These are phyloP conservation scores for Wickerhamomyces sp. DNA, from an alignment of 1,139 yeast genomes.

Conservation along the genomic window DNA sequence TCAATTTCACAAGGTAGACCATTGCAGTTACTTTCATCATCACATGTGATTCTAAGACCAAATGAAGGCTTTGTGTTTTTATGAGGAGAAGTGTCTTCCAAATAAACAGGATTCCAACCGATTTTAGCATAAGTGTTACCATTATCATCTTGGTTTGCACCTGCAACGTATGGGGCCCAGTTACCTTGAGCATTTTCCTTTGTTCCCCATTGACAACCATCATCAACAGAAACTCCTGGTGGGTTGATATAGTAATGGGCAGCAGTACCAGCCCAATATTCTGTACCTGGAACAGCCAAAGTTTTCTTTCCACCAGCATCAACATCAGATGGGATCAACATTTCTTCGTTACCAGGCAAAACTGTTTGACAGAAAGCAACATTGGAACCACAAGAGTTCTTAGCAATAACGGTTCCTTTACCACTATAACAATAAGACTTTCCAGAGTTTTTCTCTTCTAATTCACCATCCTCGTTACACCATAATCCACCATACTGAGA, in stretches of 20 bases:
- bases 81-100: conserved; percentile 55
- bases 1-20: conserved; percentile 80
- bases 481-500: conserved; percentile 79
- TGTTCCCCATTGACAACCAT: conserved; percentile 86
- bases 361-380: conserved; percentile 93
- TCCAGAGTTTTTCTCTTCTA: conserved; percentile 57
- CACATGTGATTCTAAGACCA: conserved; percentile 74
- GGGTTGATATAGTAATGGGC: conserved; percentile 85
- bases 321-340: conserved; percentile 81
- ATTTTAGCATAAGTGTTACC: conserved; percentile 76
- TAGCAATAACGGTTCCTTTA: conserved; percentile 61
- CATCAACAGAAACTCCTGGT: conserved; percentile 73
- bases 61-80: conserved; percentile 52
- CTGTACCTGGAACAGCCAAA: conserved; percentile 81
- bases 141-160: conserved; percentile 68
- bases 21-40: conserved; percentile 58
- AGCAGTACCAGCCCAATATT: conserved; percentile 70
- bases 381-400: conserved; percentile 46
- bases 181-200: conserved; percentile 66
- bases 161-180: conserved; percentile 93
- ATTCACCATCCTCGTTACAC: conserved; percentile 66
- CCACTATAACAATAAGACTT: conserved; percentile 72
- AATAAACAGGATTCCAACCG: conserved; percentile 87
- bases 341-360: conserved; percentile 88
- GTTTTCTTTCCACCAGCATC: conserved; percentile 40